Percentiles rank a stretch among this genome's conserved stretches.
Evolutionary conservation across 139 green algal genomes (phyloP).

Genomic region (Chlamydomonas sp.): DNA sequence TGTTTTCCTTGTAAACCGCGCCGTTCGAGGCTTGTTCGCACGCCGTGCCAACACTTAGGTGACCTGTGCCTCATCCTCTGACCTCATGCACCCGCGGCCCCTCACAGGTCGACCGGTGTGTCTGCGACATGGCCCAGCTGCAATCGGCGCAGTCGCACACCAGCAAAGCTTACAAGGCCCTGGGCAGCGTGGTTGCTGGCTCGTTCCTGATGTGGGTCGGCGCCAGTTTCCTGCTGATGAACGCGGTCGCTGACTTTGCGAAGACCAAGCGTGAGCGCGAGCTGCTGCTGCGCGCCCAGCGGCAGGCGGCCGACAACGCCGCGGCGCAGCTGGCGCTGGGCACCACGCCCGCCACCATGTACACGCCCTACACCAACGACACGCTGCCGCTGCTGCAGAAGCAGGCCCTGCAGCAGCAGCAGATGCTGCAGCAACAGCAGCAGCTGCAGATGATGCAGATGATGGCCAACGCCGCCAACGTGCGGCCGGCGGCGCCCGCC

Average conservation of each 20-base stretch:
- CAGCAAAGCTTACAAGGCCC: constrained; percentile 21
- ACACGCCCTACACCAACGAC: constrained; percentile 12
- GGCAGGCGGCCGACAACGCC: background rate
- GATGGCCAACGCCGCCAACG: constrained; percentile 3
- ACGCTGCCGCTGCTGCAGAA: constrained; percentile 19
- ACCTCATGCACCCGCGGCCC: too few relatives aligned
- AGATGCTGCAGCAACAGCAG: constrained; percentile 3
- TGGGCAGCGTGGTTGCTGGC: constrained; percentile 26
- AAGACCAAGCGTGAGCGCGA: constrained; percentile 40
- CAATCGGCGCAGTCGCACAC: background rate
- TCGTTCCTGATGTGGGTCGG: constrained; percentile 47
- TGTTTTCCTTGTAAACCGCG: too few relatives aligned
- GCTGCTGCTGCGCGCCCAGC: constrained; percentile 37
- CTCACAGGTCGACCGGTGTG: constrained; percentile 1
- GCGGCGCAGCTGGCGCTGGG: constrained; percentile 19
- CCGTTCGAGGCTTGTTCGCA: too few relatives aligned
- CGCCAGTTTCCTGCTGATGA: constrained; percentile 45
- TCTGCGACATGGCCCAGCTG: background rate
- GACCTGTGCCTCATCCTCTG: too few relatives aligned
- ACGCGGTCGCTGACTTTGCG: constrained; percentile 36
- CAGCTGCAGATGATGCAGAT: constrained; percentile 31
- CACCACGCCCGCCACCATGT: background rate
- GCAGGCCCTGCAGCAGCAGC: constrained; percentile 8
- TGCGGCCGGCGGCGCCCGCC: background rate
- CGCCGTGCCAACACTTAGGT: too few relatives aligned